Evolutionary conservation across 2,329 filamentous ascomycete genomes (phyloP), one percentile per base, ranked within the genome.

Genomic region (Clonostachys sp.): DNA sequence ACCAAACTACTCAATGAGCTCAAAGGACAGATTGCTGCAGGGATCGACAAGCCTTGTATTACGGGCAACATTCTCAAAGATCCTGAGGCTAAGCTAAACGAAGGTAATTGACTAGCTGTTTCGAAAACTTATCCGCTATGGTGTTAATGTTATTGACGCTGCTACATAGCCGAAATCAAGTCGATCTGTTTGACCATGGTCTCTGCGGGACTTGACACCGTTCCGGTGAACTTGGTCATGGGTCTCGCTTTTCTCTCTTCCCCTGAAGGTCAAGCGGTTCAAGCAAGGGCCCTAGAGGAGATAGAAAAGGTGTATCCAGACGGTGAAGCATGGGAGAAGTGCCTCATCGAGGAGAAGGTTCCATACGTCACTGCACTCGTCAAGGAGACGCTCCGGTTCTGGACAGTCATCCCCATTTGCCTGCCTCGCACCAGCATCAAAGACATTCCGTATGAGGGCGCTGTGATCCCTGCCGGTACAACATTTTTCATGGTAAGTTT

Each of bases 131-230:
- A 12, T 34, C 7, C 12, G 5, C 2, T 33, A 2, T 33, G 12
- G 7, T 38, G 2, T 12, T 12, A 17, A 12, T 45, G 2, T 38
- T 38, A 24, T 3, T 20, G 17, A 13, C 20, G n/a, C 8, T 12
- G 34, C 45, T 46, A 14, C 18, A 6, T 46, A 87, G 85, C 80
- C 12, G 89, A 91, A 63, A 75, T 91, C 44, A 89, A 87, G 64
- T 88, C 86, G 4, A 89, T 94, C 55, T 89, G 88, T 61, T 67
- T 94, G 20, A 90, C 87, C 20, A 91, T 92, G 80, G 85, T 92
- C 0, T 87, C 84, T 2, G 89, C 87, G 0, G 89, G 89, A 16
- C 78, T 92, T 14, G 89, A 94, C 60, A 94, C 89, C 0, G 84
- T 94, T 2, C 86, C 89, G 0, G 86, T 83, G 12, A 91, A 91